Evolutionary conservation across 768 basidiomycete genomes (phyloP).

Genomic region (Amanita thiersii): DNA sequence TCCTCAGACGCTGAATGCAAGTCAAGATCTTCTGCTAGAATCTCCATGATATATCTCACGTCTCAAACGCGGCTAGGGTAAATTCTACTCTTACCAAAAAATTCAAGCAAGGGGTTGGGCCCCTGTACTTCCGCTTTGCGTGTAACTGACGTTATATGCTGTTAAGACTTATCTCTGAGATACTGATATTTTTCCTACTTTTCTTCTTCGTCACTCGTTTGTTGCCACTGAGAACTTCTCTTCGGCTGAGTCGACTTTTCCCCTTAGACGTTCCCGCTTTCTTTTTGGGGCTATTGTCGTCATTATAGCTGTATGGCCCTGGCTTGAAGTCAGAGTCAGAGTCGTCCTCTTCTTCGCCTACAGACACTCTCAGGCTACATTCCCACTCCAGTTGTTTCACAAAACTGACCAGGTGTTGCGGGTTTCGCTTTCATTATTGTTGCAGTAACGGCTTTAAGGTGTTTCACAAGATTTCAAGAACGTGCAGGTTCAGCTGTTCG

Average conservation of each 20-base stretch:
- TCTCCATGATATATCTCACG: neutral
- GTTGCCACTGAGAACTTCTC: slow-evolving; percentile 1
- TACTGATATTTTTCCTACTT: slow-evolving; percentile 3
- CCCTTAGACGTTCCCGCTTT: neutral
- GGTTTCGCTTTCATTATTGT: too few relatives aligned
- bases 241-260: neutral
- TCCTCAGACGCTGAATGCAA: slow-evolving; percentile 47
- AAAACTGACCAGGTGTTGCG: too few relatives aligned
- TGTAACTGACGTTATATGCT: neutral
- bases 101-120: slow-evolving; percentile 38
- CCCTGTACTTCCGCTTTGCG: slow-evolving; percentile 7
- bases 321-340: slow-evolving; percentile 6
- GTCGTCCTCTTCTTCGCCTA: neutral
- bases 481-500: too few relatives aligned
- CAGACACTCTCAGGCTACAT: too few relatives aligned
- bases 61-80: neutral
- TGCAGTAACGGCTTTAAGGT: too few relatives aligned
- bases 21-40: slow-evolving; percentile 31
- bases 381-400: too few relatives aligned
- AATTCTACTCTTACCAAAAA: slow-evolving; percentile 32
- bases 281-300: neutral
- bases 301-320: slow-evolving; percentile 2
- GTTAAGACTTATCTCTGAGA: neutral
- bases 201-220: slow-evolving; percentile 8
- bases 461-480: too few relatives aligned